These are phyloP conservation scores for Biscogniauxia sp. DNA, from an alignment of 2,329 filamentous ascomycete genomes.

Conservation along the genomic window DNA sequence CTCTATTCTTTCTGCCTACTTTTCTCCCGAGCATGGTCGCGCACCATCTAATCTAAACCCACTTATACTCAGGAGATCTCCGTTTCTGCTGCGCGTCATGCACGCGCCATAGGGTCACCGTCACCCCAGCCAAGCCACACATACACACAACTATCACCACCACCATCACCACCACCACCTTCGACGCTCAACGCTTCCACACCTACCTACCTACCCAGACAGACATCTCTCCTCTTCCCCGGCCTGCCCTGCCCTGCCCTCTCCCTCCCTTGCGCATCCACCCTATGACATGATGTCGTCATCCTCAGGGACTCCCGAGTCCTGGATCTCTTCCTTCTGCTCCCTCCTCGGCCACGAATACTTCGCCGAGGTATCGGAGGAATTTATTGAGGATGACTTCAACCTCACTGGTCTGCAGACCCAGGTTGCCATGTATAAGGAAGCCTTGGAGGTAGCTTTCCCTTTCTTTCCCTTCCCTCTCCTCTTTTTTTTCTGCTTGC, in stretches of 20 bases:
- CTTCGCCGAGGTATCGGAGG: constrained; percentile 97
- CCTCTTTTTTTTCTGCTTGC: constrained; percentile 12
- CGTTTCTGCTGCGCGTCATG: background rate
- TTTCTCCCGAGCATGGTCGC: no score
- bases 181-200: background rate
- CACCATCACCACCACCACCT: background rate
- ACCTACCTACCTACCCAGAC: background rate
- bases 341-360: constrained; percentile 95
- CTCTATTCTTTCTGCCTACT: background rate
- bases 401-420: constrained; percentile 93
- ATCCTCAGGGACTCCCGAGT: constrained; percentile 68
- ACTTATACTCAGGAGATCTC: no score
- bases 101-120: background rate
- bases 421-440: constrained; percentile 98
- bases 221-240: background rate
- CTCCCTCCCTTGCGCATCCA: background rate
- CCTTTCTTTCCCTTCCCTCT: background rate
- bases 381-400: constrained; percentile 99
- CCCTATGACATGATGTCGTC: constrained; percentile 50
- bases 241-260: background rate
- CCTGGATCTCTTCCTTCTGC: constrained; percentile 98
- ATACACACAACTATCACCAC: background rate
- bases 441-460: constrained; percentile 72
- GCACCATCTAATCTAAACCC: background rate
- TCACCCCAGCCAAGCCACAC: background rate